These are phyloP conservation scores for Meyerozyma elateridarum DNA, from an alignment of 1,139 yeast genomes.

Conservation along the genomic window DNA sequence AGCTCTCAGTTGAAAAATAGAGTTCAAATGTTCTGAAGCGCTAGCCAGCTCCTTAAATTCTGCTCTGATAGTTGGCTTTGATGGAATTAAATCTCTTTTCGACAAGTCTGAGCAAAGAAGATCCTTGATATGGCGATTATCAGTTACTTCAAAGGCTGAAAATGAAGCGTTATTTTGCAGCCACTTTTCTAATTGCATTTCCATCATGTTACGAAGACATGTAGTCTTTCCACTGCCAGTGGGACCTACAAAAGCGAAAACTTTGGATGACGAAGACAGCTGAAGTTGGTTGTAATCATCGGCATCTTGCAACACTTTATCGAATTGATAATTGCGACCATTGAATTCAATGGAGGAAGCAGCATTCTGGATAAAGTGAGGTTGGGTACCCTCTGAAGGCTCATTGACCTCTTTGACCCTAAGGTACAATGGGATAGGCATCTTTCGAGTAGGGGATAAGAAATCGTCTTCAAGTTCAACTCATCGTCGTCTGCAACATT, in stretches of 20 bases:
- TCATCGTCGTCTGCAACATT: background rate
- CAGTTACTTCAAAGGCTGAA: constrained; percentile 29
- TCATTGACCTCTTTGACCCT: constrained; percentile 5
- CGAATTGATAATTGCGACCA: constrained; percentile 20
- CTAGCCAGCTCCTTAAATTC: too few relatives aligned
- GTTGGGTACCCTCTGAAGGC: background rate
- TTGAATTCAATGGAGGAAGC: constrained; percentile 18
- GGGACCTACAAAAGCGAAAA: constrained; percentile 29
- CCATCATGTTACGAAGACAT: constrained; percentile 16
- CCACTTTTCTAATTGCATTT: constrained; percentile 7
- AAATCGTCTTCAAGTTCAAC: too few relatives aligned
- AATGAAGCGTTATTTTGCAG: constrained; percentile 10
- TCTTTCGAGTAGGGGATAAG: background rate
- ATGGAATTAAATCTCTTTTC: too few relatives aligned
- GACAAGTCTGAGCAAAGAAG: constrained; percentile 16
- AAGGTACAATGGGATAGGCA: constrained; percentile 7
- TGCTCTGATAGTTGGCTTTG: constrained; percentile 12
- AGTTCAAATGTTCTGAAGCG: constrained; percentile 7
- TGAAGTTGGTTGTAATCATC: too few relatives aligned
- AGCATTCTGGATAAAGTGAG: constrained; percentile 12
- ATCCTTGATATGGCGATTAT: constrained; percentile 24
- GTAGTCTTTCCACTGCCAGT: constrained; percentile 35
- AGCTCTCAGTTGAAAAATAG: constrained; percentile 18
- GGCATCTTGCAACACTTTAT: constrained; percentile 13
- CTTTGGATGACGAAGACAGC: constrained; percentile 7